Evolutionary conservation across 1,284 basidiomycete species (phyloP).

Genomic region (Tremellales sp.): DNA sequence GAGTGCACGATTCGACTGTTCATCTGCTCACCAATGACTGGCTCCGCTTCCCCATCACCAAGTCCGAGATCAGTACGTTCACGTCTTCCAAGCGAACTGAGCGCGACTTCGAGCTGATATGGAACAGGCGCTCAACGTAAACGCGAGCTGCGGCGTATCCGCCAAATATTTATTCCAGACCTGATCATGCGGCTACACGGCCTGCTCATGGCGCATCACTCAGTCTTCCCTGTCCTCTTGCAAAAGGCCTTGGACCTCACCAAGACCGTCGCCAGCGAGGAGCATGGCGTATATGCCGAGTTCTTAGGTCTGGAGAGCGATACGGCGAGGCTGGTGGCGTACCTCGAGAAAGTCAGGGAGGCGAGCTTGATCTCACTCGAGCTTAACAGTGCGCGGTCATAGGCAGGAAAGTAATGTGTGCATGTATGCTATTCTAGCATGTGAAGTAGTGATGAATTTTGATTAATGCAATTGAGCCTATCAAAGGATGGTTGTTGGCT

Average conservation of each 20-base stretch:
- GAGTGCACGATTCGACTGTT: constrained; percentile 43
- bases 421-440: background rate
- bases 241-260: constrained; percentile 70
- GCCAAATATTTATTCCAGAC: constrained; percentile 87
- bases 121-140: constrained; percentile 59
- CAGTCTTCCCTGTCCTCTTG: constrained; percentile 68
- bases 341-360: constrained; percentile 65
- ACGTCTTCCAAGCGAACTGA: background rate
- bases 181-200: constrained; percentile 80
- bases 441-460: background rate
- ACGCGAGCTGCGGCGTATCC: constrained; percentile 70
- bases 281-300: constrained; percentile 80
- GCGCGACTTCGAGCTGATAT: background rate
- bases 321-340: constrained; percentile 58
- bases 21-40: constrained; percentile 52
- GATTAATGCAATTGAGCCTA: too few relatives aligned
- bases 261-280: constrained; percentile 82
- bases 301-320: constrained; percentile 60
- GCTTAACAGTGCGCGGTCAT: constrained; percentile 61
- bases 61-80: constrained; percentile 17
- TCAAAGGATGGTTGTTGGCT: too few relatives aligned
- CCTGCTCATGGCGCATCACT: constrained; percentile 64
- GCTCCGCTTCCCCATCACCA: constrained; percentile 48
- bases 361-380: constrained; percentile 68
- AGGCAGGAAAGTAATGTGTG: constrained; percentile 23